Conservation (phyloP, 2,329 filamentous ascomycete genomes). For the Sporothrix euskadiensis region DNA sequence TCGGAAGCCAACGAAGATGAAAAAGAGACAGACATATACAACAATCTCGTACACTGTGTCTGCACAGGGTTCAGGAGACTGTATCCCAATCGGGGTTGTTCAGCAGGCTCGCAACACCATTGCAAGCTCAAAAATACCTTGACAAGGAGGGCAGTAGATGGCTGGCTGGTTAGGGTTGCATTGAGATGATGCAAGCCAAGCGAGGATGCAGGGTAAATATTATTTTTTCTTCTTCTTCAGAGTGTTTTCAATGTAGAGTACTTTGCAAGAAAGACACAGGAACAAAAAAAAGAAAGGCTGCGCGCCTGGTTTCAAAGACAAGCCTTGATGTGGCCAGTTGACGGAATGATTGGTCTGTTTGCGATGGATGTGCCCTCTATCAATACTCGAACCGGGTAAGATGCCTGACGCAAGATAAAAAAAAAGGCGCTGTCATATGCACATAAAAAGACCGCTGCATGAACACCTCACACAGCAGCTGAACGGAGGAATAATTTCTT, state of each 20-base stretch:
- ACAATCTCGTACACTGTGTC: neutral
- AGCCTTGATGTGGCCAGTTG: too few species aligned
- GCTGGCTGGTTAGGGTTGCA: neutral
- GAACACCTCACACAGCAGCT: constrained; percentile 19
- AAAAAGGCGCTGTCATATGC: neutral
- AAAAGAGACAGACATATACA: neutral
- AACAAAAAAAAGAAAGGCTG: neutral
- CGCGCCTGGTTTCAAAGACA: neutral
- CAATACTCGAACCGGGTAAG: neutral
- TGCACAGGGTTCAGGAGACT: neutral
- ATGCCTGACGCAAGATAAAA: neutral
- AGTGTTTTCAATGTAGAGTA: too few species aligned
- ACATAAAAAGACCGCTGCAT: neutral
- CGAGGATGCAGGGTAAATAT: neutral
- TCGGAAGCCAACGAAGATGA: neutral
- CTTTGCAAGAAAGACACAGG: neutral
- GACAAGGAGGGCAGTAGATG: neutral
- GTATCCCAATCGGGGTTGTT: neutral
- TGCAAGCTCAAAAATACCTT: neutral
- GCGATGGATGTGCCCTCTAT: neutral
- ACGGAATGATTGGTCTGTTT: neutral
- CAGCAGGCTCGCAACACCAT: neutral
- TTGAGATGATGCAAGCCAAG: neutral
- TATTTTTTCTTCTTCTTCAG: neutral
- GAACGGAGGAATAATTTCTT: neutral